These are phyloP conservation scores for Sphagnum tenellum DNA, from an alignment of 225 moss, liverwort and hornwort species.

Conservation along the genomic window DNA sequence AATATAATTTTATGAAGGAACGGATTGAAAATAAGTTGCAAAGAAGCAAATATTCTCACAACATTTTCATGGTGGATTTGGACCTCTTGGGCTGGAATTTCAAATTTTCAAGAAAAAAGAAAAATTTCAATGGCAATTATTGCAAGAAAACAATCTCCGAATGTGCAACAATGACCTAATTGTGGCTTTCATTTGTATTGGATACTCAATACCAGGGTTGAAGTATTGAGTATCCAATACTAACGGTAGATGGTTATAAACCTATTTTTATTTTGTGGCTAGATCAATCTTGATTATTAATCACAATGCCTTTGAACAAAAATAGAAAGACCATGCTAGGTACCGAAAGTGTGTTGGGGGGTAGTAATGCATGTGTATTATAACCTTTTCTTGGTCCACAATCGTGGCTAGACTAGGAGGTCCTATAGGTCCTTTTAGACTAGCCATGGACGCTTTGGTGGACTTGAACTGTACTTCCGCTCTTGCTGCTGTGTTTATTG, in stretches of 20 bases:
- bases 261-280: too few species aligned
- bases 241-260: too few species aligned
- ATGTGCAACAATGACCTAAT: neutral
- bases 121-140: too few species aligned
- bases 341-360: neutral
- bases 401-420: constrained; percentile 34
- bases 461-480: constrained; percentile 41
- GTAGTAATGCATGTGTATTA: neutral
- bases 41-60: too few species aligned
- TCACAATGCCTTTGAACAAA: neutral
- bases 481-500: constrained; percentile 27
- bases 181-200: neutral
- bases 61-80: too few species aligned
- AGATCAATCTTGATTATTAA: neutral
- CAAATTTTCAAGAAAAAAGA: too few species aligned
- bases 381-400: constrained; percentile 63
- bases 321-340: neutral
- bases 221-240: too few species aligned
- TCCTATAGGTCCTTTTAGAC: constrained; percentile 35
- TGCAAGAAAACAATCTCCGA: too few species aligned
- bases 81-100: too few species aligned
- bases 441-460: constrained; percentile 31
- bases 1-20: too few species aligned
- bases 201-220: neutral
- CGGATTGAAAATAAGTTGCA: too few species aligned